Percentiles rank a stretch among this genome's conserved stretches.
Conservation (phyloP, 805 yeast genomes). For the Metschnikowia borealis region DNA sequence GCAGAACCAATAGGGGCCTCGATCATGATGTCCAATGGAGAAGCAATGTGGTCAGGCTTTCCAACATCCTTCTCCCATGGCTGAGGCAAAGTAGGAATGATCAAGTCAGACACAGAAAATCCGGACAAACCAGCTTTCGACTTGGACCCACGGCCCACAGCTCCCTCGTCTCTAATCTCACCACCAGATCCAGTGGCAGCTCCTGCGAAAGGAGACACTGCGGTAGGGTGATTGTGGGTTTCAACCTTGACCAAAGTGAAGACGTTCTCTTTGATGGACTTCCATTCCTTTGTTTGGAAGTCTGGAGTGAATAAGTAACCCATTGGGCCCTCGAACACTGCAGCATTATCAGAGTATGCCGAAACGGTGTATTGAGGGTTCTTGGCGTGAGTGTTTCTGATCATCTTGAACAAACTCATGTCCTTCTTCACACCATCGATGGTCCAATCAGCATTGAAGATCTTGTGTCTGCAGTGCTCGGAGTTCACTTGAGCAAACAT, state of each 20-base stretch:
- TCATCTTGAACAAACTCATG: slow-evolving; percentile 83
- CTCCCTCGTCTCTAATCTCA: slow-evolving; percentile 99
- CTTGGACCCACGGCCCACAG: slow-evolving; percentile 97
- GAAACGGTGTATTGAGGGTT: slow-evolving; percentile 81
- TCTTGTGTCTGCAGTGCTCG: slow-evolving; percentile 98
- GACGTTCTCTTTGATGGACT: slow-evolving; percentile 67
- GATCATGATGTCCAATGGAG: slow-evolving; percentile 89
- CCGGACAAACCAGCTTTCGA: slow-evolving; percentile 96
- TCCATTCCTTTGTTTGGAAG: slow-evolving; percentile 66
- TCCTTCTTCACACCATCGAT: slow-evolving; percentile 79
- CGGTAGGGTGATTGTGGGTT: slow-evolving; percentile 99
- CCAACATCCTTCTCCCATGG: slow-evolving; percentile 96
- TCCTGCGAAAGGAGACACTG: slow-evolving; percentile 98
- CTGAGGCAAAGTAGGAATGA: slow-evolving; percentile 78
- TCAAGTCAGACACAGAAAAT: slow-evolving; percentile 83
- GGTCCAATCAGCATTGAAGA: slow-evolving; percentile 97
- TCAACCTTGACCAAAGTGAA: slow-evolving; percentile 94
- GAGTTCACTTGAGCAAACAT: slow-evolving; percentile 99
- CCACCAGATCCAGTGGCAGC: slow-evolving; percentile 99
- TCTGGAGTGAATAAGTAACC: slow-evolving; percentile 81
- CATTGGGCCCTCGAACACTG: slow-evolving; percentile 82
- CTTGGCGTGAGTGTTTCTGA: slow-evolving; percentile 83
- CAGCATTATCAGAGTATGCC: slow-evolving; percentile 97
- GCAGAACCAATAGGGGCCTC: slow-evolving; percentile 98
- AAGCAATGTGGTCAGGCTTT: slow-evolving; percentile 88